Base-by-base conservation (phyloP, 805 yeast species). In the Teunomyces barrocoloradensis region DNA sequence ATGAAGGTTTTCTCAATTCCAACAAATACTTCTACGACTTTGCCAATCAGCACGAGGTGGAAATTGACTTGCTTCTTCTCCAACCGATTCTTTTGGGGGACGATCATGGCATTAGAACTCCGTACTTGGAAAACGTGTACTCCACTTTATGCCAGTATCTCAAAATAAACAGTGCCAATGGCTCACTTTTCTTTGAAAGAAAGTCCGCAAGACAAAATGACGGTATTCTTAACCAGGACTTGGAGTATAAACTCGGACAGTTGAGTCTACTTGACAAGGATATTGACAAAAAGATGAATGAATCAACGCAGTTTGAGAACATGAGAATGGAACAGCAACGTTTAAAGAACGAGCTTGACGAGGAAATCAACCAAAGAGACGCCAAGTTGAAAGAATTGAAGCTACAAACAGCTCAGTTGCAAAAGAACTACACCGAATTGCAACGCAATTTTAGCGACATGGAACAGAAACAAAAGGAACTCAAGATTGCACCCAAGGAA, bases 1-100 rank as follows among this genome's bases (percentile, higher is more conserved):
- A 62, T 57, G 45, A 65, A 51, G 50, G 71, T 45, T 74, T 66
- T 42, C 51, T 74, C 35, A 75, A 75, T 51, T 73, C 81, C 12
- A 87, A 90, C 36, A 68, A 74, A 37, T 68, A 85, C 46, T 84
- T 86, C 52, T 89, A 82, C 64, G 84, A 85, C 58, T 88, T 81
- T 58, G 78, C 69, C 60, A 77, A 61, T 60, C 79, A 55, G 42
- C 50, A 52, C 28, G 81, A 79, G 38, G 64, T 88, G 50, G 81
- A 85, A 51, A 73, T 87, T 36, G 97, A 91, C 68, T 74, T 89
- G 60, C 71, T 89, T 37, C 69, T 91, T 45, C 76, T 91, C 51
- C 96, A 89, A 60, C 96, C 96, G 4, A 91, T 91, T 44, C 71
- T 91, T 46, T 73, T 90, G 48, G 96, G 94, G n/a, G 96, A 90